Evolutionary conservation across 305 asterid species (phyloP).

Genomic region (Fraxinus floribunda): DNA sequence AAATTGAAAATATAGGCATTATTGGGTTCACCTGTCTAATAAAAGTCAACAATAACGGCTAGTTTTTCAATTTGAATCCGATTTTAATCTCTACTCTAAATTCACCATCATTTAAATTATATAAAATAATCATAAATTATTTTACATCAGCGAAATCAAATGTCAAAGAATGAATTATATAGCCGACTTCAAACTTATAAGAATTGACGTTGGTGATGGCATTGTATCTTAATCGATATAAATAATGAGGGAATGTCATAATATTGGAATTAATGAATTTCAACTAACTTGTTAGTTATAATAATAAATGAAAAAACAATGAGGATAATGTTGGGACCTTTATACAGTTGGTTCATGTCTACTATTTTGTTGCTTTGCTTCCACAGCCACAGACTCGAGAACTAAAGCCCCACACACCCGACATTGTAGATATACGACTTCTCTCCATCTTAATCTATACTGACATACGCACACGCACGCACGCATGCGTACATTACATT

Average conservation of each 20-base stretch:
- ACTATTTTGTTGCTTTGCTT: not conserved
- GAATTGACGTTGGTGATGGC: not conserved
- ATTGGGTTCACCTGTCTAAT: no score
- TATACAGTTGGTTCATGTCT: not conserved
- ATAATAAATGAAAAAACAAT: not conserved
- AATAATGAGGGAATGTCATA: not conserved
- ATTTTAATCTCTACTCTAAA: no score
- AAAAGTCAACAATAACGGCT: no score
- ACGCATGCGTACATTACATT: not conserved
- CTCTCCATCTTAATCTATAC: not conserved
- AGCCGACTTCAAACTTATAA: not conserved
- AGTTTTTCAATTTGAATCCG: no score
- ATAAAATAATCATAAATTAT: not conserved
- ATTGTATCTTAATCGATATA: not conserved
- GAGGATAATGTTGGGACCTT: not conserved
- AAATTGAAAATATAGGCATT: no score
- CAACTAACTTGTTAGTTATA: not conserved
- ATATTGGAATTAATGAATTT: not conserved
- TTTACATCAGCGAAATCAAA: not conserved
- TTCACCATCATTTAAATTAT: not conserved
- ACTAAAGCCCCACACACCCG: not conserved
- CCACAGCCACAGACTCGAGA: not conserved
- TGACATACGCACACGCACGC: not conserved
- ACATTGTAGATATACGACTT: not conserved
- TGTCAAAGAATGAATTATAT: not conserved